These are phyloP conservation scores for Lathyrus sativus DNA, from an alignment of 306 rosid genomes.

Conservation along the genomic window DNA sequence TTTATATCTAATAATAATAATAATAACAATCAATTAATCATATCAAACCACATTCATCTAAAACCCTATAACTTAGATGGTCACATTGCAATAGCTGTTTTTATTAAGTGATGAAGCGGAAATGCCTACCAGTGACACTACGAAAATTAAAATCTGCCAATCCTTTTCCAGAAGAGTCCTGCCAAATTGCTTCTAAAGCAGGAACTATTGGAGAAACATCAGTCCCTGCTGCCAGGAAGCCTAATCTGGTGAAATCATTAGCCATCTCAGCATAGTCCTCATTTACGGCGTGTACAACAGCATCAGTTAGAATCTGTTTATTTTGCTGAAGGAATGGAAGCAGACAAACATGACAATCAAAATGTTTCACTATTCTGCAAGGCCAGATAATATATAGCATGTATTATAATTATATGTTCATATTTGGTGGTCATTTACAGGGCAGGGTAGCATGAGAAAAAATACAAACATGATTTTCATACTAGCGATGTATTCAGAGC, in stretches of 20 bases:
- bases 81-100: conserved; percentile 31
- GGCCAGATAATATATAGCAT: conserved; percentile 20
- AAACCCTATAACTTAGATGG: background rate
- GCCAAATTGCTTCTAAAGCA: conserved; percentile 99
- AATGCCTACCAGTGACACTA: conserved; percentile 79
- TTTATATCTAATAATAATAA: conserved; percentile 2
- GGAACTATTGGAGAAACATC: conserved; percentile 97
- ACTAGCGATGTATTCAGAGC: conserved; percentile 23
- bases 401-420: background rate
- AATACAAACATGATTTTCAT: conserved; percentile 10
- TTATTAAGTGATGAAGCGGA: conserved; percentile 22
- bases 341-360: conserved; percentile 34
- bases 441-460: background rate
- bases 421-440: conserved; percentile 5
- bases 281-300: conserved; percentile 98
- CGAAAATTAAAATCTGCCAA: conserved; percentile 92
- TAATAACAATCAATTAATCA: background rate
- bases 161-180: conserved; percentile 97
- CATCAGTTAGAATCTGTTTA: conserved; percentile 93
- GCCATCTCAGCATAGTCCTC: conserved; percentile 99
- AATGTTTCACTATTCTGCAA: conserved; percentile 7
- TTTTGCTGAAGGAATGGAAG: conserved; percentile 72
- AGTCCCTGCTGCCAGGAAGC: conserved; percentile 93
- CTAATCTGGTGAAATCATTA: conserved; percentile 95
- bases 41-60: conserved; percentile 12